Base-by-base conservation (phyloP, 768 basidiomycete genomes). In the Mrakia blollopis region DNA sequence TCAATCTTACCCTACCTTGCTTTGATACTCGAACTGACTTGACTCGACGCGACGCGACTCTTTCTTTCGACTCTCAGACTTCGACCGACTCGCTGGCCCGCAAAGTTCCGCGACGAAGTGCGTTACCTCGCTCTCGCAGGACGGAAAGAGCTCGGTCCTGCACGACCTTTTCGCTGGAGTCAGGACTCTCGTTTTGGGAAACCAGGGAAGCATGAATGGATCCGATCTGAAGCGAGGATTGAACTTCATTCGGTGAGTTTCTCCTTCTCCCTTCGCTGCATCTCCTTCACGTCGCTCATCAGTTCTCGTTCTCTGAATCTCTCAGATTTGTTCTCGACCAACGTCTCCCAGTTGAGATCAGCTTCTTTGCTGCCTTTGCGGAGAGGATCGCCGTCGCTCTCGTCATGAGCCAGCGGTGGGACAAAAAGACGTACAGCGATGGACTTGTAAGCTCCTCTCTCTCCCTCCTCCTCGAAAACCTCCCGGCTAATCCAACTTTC, bases 391-490 rank as follows among this genome's bases (percentile, higher is more conserved):
- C 60, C 32, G 60, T 61, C n/a, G 60, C 60, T 18, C 60, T 61
- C 60, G 60, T 61, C n/a, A 61, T 61, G 60, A 61, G 60, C 60
- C 60, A 61, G n/a, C n/a, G 60, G 7, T 61, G 60, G 60, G 60
- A 61, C n/a, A 28, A n/a, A 16, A 61, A 61, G 60, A 61, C 60
- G n/a, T 1, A 32, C 32, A 9, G n/a, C 10, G 60, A 61, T n/a
- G 60, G 60, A 61, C n/a, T 61, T 4, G 60, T 61, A 11, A 61
- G 60, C 11, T 30, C 2, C 60, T 32, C n/a, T n/a, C 30, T 61
- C n/a, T n/a, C 32, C n/a, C 13, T 61, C 10, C n/a, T 1, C 11
- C 23, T 2, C 11, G n/a, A 50, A 14, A 14, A 50, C 1, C 9
- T 14, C 60, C 10, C 10, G 11, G 11, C 32, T 61, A n/a, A 32